Conservation (phyloP, 2,329 filamentous ascomycete genomes). For the Alternaria triticimaculans region DNA sequence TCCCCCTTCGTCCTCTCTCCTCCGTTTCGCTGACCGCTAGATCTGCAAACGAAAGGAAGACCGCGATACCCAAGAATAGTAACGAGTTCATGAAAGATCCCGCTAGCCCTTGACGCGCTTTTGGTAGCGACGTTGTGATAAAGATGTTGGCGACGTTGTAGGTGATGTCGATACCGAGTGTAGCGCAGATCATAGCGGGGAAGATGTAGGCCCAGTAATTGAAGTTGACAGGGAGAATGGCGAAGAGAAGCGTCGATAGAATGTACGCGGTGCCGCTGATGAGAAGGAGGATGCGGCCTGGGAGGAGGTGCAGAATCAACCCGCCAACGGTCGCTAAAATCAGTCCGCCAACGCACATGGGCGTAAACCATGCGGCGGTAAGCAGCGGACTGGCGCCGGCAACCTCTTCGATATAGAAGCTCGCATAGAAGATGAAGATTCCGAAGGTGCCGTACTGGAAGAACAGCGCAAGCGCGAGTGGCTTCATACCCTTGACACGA, state of each 20-base stretch:
- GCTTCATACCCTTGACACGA: slow-evolving; percentile 68
- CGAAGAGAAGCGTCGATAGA: slow-evolving; percentile 42
- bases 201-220: slow-evolving; percentile 50
- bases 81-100: slow-evolving; percentile 47
- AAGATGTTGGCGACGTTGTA: slow-evolving; percentile 50
- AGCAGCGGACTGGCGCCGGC: slow-evolving; percentile 38
- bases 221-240: slow-evolving; percentile 40
- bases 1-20: slow-evolving; percentile 34
- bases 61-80: slow-evolving; percentile 46
- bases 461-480: slow-evolving; percentile 42
- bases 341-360: slow-evolving; percentile 46
- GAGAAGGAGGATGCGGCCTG: slow-evolving; percentile 41
- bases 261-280: slow-evolving; percentile 42
- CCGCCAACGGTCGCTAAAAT: slow-evolving; percentile 44
- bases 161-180: slow-evolving; percentile 47
- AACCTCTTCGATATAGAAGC: slow-evolving; percentile 46
- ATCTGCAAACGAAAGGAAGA: slow-evolving; percentile 47
- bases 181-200: slow-evolving; percentile 54
- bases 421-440: slow-evolving; percentile 49
- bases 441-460: slow-evolving; percentile 55
- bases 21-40: slow-evolving; percentile 44
- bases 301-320: slow-evolving; percentile 44
- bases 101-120: slow-evolving; percentile 44
- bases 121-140: slow-evolving; percentile 45
- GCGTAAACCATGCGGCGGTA: slow-evolving; percentile 45